Conservation (phyloP, 352 stramenopile genomes). For the Blastocystis sp. region DNA sequence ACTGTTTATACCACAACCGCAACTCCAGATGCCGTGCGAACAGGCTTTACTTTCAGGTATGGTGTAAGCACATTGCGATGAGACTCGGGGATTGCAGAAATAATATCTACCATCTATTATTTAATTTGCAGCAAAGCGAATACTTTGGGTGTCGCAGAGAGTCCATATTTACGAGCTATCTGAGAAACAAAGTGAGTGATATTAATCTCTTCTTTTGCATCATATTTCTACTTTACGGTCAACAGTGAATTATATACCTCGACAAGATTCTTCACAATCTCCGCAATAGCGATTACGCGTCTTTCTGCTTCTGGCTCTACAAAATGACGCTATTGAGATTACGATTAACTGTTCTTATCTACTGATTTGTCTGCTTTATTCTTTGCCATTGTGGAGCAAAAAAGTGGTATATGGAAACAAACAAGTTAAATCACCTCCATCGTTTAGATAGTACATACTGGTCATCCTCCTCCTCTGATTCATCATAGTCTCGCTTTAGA, state of each 20-base stretch:
- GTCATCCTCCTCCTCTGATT: background rate
- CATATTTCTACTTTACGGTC: slow-evolving; percentile 22
- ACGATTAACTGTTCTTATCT: background rate
- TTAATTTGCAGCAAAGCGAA: background rate
- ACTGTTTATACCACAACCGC: slow-evolving; percentile 75
- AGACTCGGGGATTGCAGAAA: slow-evolving; percentile 83
- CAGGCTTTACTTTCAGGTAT: slow-evolving; percentile 86
- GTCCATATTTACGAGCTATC: slow-evolving; percentile 52
- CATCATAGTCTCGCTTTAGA: background rate
- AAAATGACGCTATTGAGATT: background rate
- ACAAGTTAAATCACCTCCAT: background rate
- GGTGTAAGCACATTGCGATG: slow-evolving; percentile 84
- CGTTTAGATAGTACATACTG: background rate
- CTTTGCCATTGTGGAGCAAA: slow-evolving; percentile 16
- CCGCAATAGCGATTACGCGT: slow-evolving; percentile 38
- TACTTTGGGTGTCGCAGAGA: slow-evolving; percentile 54
- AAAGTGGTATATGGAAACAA: background rate
- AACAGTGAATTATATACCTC: background rate
- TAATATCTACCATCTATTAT: slow-evolving; percentile 84
- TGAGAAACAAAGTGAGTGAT: slow-evolving; percentile 58
- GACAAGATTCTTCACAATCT: slow-evolving; percentile 50
- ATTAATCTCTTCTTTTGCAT: slow-evolving; percentile 61
- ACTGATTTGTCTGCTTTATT: background rate
- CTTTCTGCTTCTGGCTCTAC: slow-evolving; percentile 43
- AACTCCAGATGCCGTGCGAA: slow-evolving; percentile 86